Conservation (phyloP, 371 early-diverging fungal genomes). For the Dentiscutata heterogama region DNA sequence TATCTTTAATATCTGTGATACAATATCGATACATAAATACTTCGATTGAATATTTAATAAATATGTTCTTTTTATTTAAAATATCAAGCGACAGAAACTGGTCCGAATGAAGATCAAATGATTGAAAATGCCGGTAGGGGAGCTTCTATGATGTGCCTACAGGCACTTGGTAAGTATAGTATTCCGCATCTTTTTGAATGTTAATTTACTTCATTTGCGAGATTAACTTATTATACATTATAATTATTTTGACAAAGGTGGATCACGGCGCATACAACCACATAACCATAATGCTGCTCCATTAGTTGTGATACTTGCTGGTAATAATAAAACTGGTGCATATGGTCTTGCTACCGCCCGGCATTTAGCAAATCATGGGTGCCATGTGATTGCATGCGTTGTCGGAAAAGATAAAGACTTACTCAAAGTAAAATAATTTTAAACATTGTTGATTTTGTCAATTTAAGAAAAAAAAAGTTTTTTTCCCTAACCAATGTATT, state of each 20-base stretch:
- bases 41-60: neutral
- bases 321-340: constrained; percentile 79
- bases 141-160: constrained; percentile 73
- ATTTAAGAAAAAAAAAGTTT: no score
- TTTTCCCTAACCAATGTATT: no score
- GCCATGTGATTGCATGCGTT: constrained; percentile 69
- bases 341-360: constrained; percentile 76
- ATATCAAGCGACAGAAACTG: constrained; percentile 61
- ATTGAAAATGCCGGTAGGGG: constrained; percentile 86
- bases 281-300: constrained; percentile 80
- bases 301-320: constrained; percentile 73
- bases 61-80: neutral
- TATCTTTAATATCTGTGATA: neutral
- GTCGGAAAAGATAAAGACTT: constrained; percentile 59
- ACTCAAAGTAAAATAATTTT: constrained; percentile 26
- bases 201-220: constrained; percentile 7
- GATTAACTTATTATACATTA: neutral
- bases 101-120: constrained; percentile 76
- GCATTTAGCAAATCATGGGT: constrained; percentile 81
- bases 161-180: constrained; percentile 61
- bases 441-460: neutral
- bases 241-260: constrained; percentile 54
- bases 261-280: constrained; percentile 72
- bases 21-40: neutral
- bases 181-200: neutral